A percentile compares a stretch with the other conserved stretches of the same genome.
phyloP scores from a whole-genome alignment of 2,329 filamentous ascomycete genomes.

The Neurospora sp. region DNA sequence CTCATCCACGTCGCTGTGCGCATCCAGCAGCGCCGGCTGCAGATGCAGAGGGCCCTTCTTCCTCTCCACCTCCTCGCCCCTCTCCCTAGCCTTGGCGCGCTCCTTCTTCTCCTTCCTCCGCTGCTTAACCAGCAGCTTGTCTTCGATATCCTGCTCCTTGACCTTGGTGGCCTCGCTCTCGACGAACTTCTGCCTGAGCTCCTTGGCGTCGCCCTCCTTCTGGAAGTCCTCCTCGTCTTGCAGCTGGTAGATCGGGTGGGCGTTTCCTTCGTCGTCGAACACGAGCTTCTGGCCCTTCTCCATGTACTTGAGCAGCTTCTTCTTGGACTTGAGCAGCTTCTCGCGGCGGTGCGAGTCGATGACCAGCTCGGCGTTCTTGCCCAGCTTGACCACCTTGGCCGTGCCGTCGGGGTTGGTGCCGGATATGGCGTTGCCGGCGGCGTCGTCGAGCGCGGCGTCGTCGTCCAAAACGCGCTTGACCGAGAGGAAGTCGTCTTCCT shows the following conservation, averaged over 20 bases:
- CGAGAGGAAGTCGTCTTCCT: conserved; percentile 65
- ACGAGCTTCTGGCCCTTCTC: conserved; percentile 76
- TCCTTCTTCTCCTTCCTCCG: conserved; percentile 68
- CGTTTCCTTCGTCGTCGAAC: conserved; percentile 84
- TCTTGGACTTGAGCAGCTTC: conserved; percentile 91
- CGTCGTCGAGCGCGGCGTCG: conserved; percentile 46
- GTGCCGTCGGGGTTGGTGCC: conserved; percentile 23
- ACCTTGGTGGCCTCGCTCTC: conserved; percentile 64
- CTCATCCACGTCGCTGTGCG: conserved; percentile 33
- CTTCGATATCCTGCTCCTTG: conserved; percentile 63
- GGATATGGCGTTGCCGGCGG: conserved; percentile 31
- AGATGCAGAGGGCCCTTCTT: conserved; percentile 9
- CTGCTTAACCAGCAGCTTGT: conserved; percentile 71
- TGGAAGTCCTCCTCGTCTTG: conserved; percentile 76
- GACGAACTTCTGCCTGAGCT: conserved; percentile 68
- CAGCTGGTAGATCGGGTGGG: conserved; percentile 80
- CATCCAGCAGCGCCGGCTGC: conserved; percentile 23
- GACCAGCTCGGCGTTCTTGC: conserved; percentile 57
- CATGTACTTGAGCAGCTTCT: conserved; percentile 85
- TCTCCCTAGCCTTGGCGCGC: conserved; percentile 59
- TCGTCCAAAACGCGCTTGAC: conserved; percentile 81
- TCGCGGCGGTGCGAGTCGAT: conserved; percentile 93
- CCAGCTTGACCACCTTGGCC: conserved; percentile 52
- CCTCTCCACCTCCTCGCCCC: conserved; percentile 25
- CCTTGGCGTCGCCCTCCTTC: conserved; percentile 62